These are phyloP conservation scores for Globomyces pollinis-pini DNA, from an alignment of 192 early-diverging fungal genomes.

Conservation along the genomic window DNA sequence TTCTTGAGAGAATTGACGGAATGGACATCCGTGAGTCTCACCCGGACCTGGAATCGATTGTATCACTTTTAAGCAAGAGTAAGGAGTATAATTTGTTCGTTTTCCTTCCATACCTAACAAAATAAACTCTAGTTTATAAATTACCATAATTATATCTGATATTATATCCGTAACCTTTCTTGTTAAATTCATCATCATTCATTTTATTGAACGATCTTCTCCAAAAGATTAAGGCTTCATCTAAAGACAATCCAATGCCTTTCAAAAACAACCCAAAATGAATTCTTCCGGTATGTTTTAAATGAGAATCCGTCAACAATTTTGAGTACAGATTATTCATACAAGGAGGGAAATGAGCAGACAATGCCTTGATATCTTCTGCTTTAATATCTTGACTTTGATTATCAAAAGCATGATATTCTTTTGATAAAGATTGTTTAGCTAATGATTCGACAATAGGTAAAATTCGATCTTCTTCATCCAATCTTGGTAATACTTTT, in stretches of 20 bases:
- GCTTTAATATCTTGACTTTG: slow-evolving; percentile 59
- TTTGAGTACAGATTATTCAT: slow-evolving; percentile 76
- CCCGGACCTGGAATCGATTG: slow-evolving; percentile 67
- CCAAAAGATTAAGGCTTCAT: slow-evolving; percentile 92
- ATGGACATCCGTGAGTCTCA: slow-evolving; percentile 95
- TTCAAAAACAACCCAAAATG: slow-evolving; percentile 94
- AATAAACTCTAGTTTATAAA: no score
- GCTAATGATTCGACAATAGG: slow-evolving; percentile 83
- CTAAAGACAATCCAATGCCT: slow-evolving; percentile 78
- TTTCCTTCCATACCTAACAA: slow-evolving; percentile 89
- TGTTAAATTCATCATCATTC: slow-evolving; percentile 87
- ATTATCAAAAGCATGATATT: slow-evolving; percentile 44
- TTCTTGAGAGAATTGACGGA: slow-evolving; percentile 66
- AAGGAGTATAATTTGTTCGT: slow-evolving; percentile 51
- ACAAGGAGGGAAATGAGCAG: slow-evolving; percentile 76
- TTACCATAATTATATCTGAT: slow-evolving; percentile 96
- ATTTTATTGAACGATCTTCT: slow-evolving; percentile 67
- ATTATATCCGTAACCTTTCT: slow-evolving; percentile 84
- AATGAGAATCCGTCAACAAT: slow-evolving; percentile 67
- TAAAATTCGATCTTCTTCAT: slow-evolving; percentile 83
- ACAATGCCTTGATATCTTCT: slow-evolving; percentile 29
- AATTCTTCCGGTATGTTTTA: slow-evolving; percentile 81
- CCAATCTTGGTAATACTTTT: slow-evolving; percentile 72
- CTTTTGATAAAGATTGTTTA: slow-evolving; percentile 67
- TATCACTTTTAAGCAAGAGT: slow-evolving; percentile 80